A percentile compares a stretch with the other conserved stretches of the same genome.
Evolutionary conservation across 495 filamentous ascomycete genomes (phyloP).

Genomic region (Talaromyces adpressus): DNA sequence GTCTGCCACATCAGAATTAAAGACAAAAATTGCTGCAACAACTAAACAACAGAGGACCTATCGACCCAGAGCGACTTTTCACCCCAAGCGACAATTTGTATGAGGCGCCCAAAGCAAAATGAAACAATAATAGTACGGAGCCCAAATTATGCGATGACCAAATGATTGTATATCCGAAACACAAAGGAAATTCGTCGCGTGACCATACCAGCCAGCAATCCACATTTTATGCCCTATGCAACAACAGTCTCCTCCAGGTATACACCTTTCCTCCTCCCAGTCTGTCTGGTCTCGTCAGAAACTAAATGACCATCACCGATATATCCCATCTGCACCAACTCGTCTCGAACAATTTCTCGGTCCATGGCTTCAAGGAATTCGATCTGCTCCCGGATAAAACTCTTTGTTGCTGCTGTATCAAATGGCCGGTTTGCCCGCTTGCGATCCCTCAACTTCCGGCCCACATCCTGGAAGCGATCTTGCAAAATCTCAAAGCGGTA

Average conservation of each 20-base stretch:
- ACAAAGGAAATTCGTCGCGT: constrained; percentile 1
- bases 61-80: neutral
- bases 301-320: constrained; percentile 37
- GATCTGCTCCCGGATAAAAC: constrained; percentile 44
- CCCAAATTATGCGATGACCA: neutral
- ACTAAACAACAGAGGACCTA: neutral
- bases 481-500: constrained; percentile 68
- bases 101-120: neutral
- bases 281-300: constrained; percentile 19
- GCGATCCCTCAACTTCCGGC: constrained; percentile 35
- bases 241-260: neutral
- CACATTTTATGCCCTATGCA: neutral
- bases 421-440: constrained; percentile 33
- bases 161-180: neutral
- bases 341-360: constrained; percentile 48
- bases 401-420: constrained; percentile 34
- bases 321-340: constrained; percentile 41
- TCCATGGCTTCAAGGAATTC: constrained; percentile 50
- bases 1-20: neutral
- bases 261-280: constrained; percentile 4
- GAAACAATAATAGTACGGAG: neutral
- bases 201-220: neutral
- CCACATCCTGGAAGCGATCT: constrained; percentile 44
- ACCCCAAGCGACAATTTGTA: constrained; percentile 1
- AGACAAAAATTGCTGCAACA: neutral